phyloP scores from a whole-genome alignment of 805 yeast species.

The Teunomyces gatunensis region DNA sequence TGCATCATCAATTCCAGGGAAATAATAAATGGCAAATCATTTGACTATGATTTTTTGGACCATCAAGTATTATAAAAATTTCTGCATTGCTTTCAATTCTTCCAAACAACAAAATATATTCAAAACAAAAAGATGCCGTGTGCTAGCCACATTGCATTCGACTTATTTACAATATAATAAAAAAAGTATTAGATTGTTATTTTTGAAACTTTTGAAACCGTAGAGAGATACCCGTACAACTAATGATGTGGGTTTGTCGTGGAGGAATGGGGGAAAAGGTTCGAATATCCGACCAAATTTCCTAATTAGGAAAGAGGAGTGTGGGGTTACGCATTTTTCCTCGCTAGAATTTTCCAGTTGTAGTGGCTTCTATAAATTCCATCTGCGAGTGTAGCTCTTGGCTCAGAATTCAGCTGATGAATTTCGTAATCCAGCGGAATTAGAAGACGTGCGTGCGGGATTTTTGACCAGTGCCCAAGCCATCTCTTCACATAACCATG shows the following conservation, averaged over 20 bases:
- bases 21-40: constrained; percentile 40
- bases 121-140: not conserved
- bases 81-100: constrained; percentile 6
- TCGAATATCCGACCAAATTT: not conserved
- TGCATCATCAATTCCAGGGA: constrained; percentile 44
- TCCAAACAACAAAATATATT: not conserved
- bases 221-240: not conserved
- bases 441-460: too few relatives aligned
- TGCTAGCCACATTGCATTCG: not conserved
- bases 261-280: not conserved
- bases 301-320: not conserved
- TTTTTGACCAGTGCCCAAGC: too few relatives aligned
- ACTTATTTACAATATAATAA: not conserved
- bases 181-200: not conserved
- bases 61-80: constrained; percentile 26
- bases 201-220: not conserved
- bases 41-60: constrained; percentile 44
- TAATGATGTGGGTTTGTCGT: not conserved
- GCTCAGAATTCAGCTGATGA: not conserved
- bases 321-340: constrained; percentile 1
- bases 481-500: not conserved
- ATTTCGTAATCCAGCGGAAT: not conserved
- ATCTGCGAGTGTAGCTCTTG: not conserved
- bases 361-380: not conserved
- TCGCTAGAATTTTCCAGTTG: not conserved